A percentile compares a stretch with the other conserved stretches of the same genome.
These are phyloP conservation scores for Posidonia australis DNA, from an alignment of 106 monocot genomes.

Conservation along the genomic window DNA sequence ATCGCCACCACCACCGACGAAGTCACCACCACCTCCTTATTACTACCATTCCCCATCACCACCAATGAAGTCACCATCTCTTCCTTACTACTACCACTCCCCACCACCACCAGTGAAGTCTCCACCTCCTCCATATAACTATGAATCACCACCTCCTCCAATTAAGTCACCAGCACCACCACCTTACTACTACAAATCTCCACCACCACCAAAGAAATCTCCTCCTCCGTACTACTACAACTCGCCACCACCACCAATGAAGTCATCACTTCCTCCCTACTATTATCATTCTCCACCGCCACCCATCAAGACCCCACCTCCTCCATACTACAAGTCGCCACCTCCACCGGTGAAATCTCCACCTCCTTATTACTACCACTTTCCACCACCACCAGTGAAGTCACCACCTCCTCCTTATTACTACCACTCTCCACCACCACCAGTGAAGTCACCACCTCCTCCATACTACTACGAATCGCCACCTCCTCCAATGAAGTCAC, in stretches of 20 bases:
- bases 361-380: not conserved
- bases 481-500: too few relatives aligned
- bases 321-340: too few relatives aligned
- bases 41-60: slow-evolving; percentile 25
- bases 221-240: slow-evolving; percentile 21
- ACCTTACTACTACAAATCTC: slow-evolving; percentile 11
- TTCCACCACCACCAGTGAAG: too few relatives aligned
- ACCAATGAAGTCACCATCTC: slow-evolving; percentile 14
- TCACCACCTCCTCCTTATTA: too few relatives aligned
- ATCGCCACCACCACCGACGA: slow-evolving; percentile 15
- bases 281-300: slow-evolving; percentile 19
- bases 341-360: slow-evolving; percentile 5
- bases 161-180: slow-evolving; percentile 2
- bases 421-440: too few relatives aligned
- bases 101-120: slow-evolving; percentile 16
- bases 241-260: slow-evolving; percentile 5
- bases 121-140: not conserved
- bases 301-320: slow-evolving; percentile 5
- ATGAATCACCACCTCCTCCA: not conserved
- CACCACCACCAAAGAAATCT: slow-evolving; percentile 10
- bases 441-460: too few relatives aligned
- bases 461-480: too few relatives aligned
- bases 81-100: slow-evolving; percentile 10
- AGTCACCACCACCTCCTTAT: slow-evolving; percentile 12
- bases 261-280: slow-evolving; percentile 1